Evolutionary conservation across 306 rosid genomes (phyloP), one percentile per base, ranked within the genome.

Genomic region (Betula pendula): DNA sequence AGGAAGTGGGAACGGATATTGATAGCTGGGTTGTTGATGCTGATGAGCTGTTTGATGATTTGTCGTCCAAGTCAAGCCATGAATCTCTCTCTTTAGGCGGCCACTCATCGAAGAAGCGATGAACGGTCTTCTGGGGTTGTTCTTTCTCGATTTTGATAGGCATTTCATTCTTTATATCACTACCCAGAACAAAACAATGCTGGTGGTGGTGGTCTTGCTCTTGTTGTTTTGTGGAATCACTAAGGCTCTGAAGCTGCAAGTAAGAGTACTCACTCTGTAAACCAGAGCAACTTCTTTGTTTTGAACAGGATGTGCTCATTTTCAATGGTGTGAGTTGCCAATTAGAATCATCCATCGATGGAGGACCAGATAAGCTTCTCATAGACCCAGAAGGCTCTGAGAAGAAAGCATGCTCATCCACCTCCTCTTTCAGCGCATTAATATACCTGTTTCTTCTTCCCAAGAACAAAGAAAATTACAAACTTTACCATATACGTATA

Each of bases 21-120:
- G 98, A 96, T 70, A 92, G 98, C 68, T 78, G 91, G 56, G 96
- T 96, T 53, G 93, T 88, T 77, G 99, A 85, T 49, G 78, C 78
- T 65, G 87, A 85, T 49, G 84, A 81, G 75, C 75, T 71, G 73
- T 81, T 83, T 14, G 91, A 92, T 3, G 97, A 87, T 80, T 91
- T 89, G 35, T 88, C 96, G 33, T 88, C 94, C 80, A 91, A 87
- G 79, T 95, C 97, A 50, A 92, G 91, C 97, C 97, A 91, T 3
- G 92, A 83, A 53, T 79, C 85, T 79, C 86, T 87, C 56, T 86
- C 91, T 77, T 89, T 88, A 6, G 80, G 89, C 3, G 99, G 97
- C 90, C 97, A 91, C 77, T 96, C 99, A 25, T 96, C 99, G 10
- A 96, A 87, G 93, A 96, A 96, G 10, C 88, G 97, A 79, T 93